Base-by-base conservation (phyloP, 2,329 filamentous ascomycete genomes). In the Hymenoscyphus occultus region DNA sequence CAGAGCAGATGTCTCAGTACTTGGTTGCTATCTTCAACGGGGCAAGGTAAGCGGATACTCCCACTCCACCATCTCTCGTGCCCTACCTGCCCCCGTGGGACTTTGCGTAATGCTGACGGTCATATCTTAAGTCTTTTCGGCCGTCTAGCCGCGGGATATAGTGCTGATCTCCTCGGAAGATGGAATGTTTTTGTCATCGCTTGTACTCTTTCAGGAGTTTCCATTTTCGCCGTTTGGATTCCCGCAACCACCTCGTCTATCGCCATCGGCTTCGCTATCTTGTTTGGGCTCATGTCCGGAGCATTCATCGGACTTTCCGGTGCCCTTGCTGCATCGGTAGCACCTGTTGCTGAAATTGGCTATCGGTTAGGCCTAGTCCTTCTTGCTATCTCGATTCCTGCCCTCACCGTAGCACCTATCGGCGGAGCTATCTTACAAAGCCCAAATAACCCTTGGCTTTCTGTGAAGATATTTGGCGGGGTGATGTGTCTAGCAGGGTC, bases 231-330 rank as follows among this genome's bases (percentile, higher is more conserved):
- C 9, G 39, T 40, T 9, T 40, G 39, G 39, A 59, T 59, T 16
- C 56, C 56, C 14, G 32, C 56, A 12, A 59, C 14, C 3, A 19
- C 14, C 56, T n/a, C 31, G 3, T 59, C 56, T 2, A 39, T 59
- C 56, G n/a, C 32, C 9, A 72, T 75, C 22, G 67, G 74, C 16
- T 76, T 70, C 59, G 62, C 71, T 7, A 68, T 71, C 14, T 22
- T 73, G 1, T 74, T 71, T 61, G 75, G 75, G 0, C 75, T 75
- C 65, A 68, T 64, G 40, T 75, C 74, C 0, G 75, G 72, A 9
- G 69, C 69, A 0, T 71, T 74, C 40, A 69, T 74, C 22, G 72
- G 71, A 39, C 35, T 67, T 14, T 39, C 42, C 19, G 56, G 62
- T 9, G 62, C 59, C 22, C 56, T 64, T 31, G 22, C 64, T 2